phyloP scores from a whole-genome alignment of 352 stramenopile species.

The Globisporangium alternatum region DNA sequence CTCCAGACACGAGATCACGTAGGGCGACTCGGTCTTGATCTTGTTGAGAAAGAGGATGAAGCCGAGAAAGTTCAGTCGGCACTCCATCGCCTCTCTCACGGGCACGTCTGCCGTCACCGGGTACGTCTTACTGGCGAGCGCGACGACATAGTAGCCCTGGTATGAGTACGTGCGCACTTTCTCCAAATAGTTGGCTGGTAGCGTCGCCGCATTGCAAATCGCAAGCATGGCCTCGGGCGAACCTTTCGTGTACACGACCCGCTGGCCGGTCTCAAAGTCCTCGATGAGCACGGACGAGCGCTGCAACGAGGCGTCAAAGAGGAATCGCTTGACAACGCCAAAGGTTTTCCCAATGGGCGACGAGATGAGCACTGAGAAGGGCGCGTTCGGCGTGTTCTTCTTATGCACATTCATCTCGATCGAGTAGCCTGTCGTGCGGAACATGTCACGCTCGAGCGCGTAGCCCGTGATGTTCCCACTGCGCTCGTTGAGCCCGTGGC shows the following conservation, averaged over 20 bases:
- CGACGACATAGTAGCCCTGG: slow-evolving; percentile 84
- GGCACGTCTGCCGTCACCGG: slow-evolving; percentile 44
- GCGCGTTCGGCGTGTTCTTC: slow-evolving; percentile 38
- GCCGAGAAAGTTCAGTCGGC: slow-evolving; percentile 69
- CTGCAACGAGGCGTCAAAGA: slow-evolving; percentile 70
- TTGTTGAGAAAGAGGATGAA: slow-evolving; percentile 90
- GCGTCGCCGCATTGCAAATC: slow-evolving; percentile 58
- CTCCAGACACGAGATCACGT: slow-evolving; percentile 76
- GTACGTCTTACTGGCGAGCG: slow-evolving; percentile 58
- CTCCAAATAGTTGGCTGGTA: slow-evolving; percentile 72
- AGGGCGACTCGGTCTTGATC: slow-evolving; percentile 82
- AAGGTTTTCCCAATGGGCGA: slow-evolving; percentile 71
- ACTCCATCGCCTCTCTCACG: slow-evolving; percentile 76
- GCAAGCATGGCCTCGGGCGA: slow-evolving; percentile 55
- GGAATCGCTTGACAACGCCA: slow-evolving; percentile 63
- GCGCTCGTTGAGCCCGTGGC: slow-evolving; percentile 57
- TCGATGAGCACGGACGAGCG: slow-evolving; percentile 70
- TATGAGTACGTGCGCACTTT: slow-evolving; percentile 60
- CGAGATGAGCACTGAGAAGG: slow-evolving; percentile 62
- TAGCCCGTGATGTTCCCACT: slow-evolving; percentile 59
- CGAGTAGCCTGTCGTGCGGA: slow-evolving; percentile 56
- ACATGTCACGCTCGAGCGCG: slow-evolving; percentile 73
- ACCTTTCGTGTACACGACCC: slow-evolving; percentile 68
- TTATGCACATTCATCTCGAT: slow-evolving; percentile 55
- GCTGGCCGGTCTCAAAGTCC: slow-evolving; percentile 57